Base-by-base conservation (phyloP, 2,329 filamentous ascomycete species). In the Sporothrix brasiliensis region DNA sequence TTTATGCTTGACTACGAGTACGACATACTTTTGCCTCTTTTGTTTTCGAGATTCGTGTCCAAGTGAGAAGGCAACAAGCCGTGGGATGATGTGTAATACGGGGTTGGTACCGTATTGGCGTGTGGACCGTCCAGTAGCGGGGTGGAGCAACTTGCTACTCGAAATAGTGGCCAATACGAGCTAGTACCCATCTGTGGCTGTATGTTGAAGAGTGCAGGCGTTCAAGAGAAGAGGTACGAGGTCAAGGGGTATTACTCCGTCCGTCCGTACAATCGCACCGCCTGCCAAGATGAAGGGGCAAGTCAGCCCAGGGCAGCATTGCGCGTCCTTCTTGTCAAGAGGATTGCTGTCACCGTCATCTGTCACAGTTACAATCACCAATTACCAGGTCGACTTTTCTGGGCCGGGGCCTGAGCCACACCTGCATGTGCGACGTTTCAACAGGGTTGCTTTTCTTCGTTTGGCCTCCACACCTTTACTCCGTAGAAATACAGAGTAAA, bases 401-500 rank as follows among this genome's bases (percentile, higher is more conserved):
- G 21, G 49, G 49, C 49, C n/a, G 49, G 16, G 56, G 39, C 56
- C 56, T 61, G 56, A 44, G 56, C 56, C n/a, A 61, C 56, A 24
- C 66, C 66, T 56, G 52, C 52, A 56, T n/a, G 66, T 47, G 66
- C 52, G 66, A 68, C 53, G 67, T 68, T 60, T 68, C 67, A 68
- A 50, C 41, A 56, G 30, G 41, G 53, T 44, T 39, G 30, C 58
- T 63, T 47, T 63, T 16, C 39, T 1, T 53, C 50, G 34, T 65
- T 19, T 41, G n/a, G 24, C 24, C 39, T 65, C 34, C 34, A 34
- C 34, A 34, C 34, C 34, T 9, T 34, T 9, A 1, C 6, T 34
- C 34, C 34, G 34, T 34, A 34, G 6, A 34, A 34, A 7, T 34
- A 34, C 34, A 5, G 34, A 34, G 34, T 34, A 34, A 34, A 34